These are phyloP conservation scores for Camelina sativa DNA, from an alignment of 345 rosid genomes.

Conservation along the genomic window DNA sequence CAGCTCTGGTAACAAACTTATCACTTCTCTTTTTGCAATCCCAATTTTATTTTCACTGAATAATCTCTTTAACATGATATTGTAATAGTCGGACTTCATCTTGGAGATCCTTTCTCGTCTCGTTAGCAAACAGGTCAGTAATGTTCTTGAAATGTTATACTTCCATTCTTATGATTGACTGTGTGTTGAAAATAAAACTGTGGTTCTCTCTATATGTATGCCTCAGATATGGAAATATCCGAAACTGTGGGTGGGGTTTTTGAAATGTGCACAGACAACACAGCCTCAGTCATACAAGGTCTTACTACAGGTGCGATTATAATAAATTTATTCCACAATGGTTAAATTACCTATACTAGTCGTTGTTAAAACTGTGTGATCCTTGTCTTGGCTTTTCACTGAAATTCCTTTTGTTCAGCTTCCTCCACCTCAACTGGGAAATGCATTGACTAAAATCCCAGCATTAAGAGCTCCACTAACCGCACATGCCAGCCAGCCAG, in stretches of 20 bases:
- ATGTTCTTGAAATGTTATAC: slow-evolving; percentile 15
- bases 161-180: slow-evolving; percentile 28
- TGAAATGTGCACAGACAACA: slow-evolving; percentile 83
- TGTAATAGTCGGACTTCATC: slow-evolving; percentile 77
- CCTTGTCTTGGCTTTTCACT: slow-evolving; percentile 12
- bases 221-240: slow-evolving; percentile 97
- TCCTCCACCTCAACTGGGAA: slow-evolving; percentile 92
- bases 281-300: slow-evolving; percentile 91
- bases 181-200: slow-evolving; percentile 4
- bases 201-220: background rate
- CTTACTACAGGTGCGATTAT: slow-evolving; percentile 78
- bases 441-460: slow-evolving; percentile 72
- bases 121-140: slow-evolving; percentile 84
- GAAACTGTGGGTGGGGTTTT: slow-evolving; percentile 97
- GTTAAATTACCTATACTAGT: background rate
- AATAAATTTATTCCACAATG: background rate
- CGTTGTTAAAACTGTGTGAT: background rate
- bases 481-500: slow-evolving; percentile 83
- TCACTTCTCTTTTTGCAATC: slow-evolving; percentile 19
- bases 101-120: slow-evolving; percentile 97
- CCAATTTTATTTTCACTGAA: slow-evolving; percentile 11
- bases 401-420: slow-evolving; percentile 55
- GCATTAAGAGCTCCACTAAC: slow-evolving; percentile 80
- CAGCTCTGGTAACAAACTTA: slow-evolving; percentile 72
- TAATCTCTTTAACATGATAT: slow-evolving; percentile 21